Conservation (phyloP, 352 stramenopile species). For the Globisporangium ultimum region DNA sequence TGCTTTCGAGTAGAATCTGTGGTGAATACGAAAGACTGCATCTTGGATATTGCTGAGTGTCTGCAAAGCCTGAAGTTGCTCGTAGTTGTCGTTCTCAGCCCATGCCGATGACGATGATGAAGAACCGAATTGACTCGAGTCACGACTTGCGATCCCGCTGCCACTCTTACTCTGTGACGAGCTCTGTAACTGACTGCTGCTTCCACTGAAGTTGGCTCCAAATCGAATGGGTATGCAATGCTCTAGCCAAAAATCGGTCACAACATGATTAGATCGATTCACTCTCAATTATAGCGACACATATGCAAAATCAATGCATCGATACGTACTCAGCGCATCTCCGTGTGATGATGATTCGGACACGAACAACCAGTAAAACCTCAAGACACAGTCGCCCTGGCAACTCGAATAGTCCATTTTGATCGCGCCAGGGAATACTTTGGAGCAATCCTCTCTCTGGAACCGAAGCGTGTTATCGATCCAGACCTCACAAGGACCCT, state of each 20-base stretch:
- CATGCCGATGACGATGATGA: background rate
- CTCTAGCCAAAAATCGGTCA: background rate
- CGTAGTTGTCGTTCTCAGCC: background rate
- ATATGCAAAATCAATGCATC: background rate
- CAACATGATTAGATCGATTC: too few relatives aligned
- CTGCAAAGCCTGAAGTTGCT: background rate
- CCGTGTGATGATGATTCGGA: conserved; percentile 14
- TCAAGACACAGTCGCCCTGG: conserved; percentile 29
- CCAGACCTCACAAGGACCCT: conserved; percentile 49
- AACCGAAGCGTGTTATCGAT: conserved; percentile 30
- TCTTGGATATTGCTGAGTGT: background rate
- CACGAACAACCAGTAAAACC: conserved; percentile 36
- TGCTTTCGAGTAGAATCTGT: too few relatives aligned
- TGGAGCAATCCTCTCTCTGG: conserved; percentile 32
- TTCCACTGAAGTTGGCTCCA: background rate
- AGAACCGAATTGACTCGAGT: background rate
- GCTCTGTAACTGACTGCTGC: background rate
- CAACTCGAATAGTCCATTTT: conserved; percentile 43
- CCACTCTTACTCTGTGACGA: background rate
- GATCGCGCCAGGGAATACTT: conserved; percentile 28
- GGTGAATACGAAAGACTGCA: background rate
- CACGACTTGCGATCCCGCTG: background rate
- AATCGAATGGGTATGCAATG: conserved; percentile 13
- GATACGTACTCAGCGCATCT: conserved; percentile 32
- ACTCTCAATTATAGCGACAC: too few relatives aligned